phyloP scores from a whole-genome alignment of 495 filamentous ascomycete genomes.

The Cenococcum geophilum region DNA sequence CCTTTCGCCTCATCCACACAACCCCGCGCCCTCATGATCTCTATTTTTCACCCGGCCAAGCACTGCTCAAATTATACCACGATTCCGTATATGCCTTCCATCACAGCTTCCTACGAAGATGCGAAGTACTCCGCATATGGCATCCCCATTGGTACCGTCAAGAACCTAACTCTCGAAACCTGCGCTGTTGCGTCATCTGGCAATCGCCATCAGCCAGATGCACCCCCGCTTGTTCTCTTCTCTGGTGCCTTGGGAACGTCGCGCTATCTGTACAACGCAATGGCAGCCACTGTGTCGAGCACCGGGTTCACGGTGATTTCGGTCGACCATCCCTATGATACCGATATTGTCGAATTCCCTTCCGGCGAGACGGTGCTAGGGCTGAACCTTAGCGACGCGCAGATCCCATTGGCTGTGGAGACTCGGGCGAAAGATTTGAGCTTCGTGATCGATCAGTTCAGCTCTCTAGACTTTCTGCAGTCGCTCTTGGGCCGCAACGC shows the following conservation, averaged over 20 bases:
- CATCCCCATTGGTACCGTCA: neutral
- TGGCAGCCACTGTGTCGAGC: neutral
- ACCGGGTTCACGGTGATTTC: neutral
- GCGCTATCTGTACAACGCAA: neutral
- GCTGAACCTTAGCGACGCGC: neutral
- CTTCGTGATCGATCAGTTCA: neutral
- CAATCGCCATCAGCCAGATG: too few species aligned
- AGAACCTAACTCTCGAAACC: neutral
- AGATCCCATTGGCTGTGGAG: neutral
- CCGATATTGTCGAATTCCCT: slow-evolving; percentile 4
- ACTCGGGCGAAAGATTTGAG: neutral
- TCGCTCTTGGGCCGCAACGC: neutral
- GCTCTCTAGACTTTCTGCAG: too few species aligned
- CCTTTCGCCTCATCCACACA: neutral
- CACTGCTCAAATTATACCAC: neutral
- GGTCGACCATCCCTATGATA: slow-evolving; percentile 1
- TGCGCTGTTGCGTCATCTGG: neutral
- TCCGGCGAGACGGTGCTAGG: neutral
- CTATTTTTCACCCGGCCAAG: neutral
- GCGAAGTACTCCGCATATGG: neutral
- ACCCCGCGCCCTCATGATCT: neutral
- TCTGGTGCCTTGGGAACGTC: slow-evolving; percentile 1
- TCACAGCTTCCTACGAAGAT: neutral
- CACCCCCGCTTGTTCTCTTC: neutral
- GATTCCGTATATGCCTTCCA: neutral